A percentile compares a stretch with the other conserved stretches of the same genome.
Conservation (phyloP, 2,329 filamentous ascomycete genomes). For the Fusarium falciforme region DNA sequence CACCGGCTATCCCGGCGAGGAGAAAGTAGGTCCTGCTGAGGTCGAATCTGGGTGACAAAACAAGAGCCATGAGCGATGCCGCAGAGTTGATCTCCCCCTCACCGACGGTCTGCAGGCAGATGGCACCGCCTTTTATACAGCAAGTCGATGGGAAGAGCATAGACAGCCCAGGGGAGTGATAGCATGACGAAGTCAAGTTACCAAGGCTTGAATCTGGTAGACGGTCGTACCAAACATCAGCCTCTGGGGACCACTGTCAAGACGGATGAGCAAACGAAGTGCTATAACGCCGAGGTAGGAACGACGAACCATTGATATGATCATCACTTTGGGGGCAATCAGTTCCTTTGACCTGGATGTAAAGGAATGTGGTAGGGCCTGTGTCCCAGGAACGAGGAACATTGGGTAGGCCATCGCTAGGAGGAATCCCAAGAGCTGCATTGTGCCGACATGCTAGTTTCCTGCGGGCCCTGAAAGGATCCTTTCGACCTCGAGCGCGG, state of each 20-base stretch:
- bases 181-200: constrained; percentile 66
- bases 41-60: constrained; percentile 72
- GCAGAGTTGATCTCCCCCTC: constrained; percentile 83
- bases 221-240: constrained; percentile 69
- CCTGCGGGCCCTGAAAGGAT: background rate
- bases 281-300: background rate
- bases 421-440: constrained; percentile 19
- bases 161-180: constrained; percentile 71
- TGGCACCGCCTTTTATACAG: constrained; percentile 68
- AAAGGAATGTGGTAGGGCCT: constrained; percentile 2
- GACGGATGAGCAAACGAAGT: constrained; percentile 3
- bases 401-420: constrained; percentile 1
- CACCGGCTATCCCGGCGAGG: constrained; percentile 78
- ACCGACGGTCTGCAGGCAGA: constrained; percentile 78
- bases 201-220: constrained; percentile 59
- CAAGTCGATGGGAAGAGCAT: constrained; percentile 73
- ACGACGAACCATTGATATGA: constrained; percentile 69
- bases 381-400: background rate
- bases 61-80: constrained; percentile 70
- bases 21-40: constrained; percentile 77
- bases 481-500: background rate
- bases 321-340: constrained; percentile 69
- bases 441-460: constrained; percentile 1
- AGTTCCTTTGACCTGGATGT: background rate
- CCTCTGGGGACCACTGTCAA: constrained; percentile 71